Evolutionary conservation across 495 filamentous ascomycete species (phyloP).

Genomic region (Penicillium dipodomyicola): DNA sequence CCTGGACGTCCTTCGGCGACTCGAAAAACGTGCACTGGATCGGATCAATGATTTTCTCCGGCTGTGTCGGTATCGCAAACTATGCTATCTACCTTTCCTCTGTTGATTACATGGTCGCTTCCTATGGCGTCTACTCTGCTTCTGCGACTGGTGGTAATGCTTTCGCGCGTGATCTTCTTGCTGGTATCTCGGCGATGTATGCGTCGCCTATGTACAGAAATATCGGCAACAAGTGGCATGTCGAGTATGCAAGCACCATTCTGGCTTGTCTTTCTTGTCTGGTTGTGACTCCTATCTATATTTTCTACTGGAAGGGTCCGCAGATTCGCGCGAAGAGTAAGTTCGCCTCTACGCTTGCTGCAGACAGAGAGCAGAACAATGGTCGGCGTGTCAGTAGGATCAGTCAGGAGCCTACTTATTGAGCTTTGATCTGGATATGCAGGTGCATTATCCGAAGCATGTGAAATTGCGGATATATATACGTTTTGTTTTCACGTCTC

Average conservation of each 20-base stretch:
- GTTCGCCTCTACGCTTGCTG: slow-evolving; percentile 42
- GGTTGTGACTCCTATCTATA: slow-evolving; percentile 47
- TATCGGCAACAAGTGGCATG: slow-evolving; percentile 38
- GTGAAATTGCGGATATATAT: slow-evolving; percentile 1
- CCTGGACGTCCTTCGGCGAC: slow-evolving; percentile 58
- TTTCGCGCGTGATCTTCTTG: slow-evolving; percentile 45
- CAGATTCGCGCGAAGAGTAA: slow-evolving; percentile 43
- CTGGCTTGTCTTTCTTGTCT: slow-evolving; percentile 45
- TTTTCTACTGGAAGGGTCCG: slow-evolving; percentile 52
- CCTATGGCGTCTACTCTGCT: slow-evolving; percentile 72
- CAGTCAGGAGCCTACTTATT: slow-evolving; percentile 8
- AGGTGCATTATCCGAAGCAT: background rate
- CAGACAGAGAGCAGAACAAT: slow-evolving; percentile 27
- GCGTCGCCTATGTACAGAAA: slow-evolving; percentile 42
- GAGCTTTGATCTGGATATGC: background rate
- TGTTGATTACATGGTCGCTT: slow-evolving; percentile 76
- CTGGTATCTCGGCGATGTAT: slow-evolving; percentile 46
- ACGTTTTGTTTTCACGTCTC: background rate
- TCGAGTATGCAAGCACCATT: slow-evolving; percentile 44
- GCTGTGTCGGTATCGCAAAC: slow-evolving; percentile 61
- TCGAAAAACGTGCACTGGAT: slow-evolving; percentile 55
- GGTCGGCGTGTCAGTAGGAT: slow-evolving; percentile 30
- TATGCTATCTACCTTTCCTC: slow-evolving; percentile 71
- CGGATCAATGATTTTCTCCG: slow-evolving; percentile 57
- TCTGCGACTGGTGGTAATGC: slow-evolving; percentile 72